Conservation (phyloP, 2,329 filamentous ascomycete species). For the Epichloe coenophiala region DNA sequence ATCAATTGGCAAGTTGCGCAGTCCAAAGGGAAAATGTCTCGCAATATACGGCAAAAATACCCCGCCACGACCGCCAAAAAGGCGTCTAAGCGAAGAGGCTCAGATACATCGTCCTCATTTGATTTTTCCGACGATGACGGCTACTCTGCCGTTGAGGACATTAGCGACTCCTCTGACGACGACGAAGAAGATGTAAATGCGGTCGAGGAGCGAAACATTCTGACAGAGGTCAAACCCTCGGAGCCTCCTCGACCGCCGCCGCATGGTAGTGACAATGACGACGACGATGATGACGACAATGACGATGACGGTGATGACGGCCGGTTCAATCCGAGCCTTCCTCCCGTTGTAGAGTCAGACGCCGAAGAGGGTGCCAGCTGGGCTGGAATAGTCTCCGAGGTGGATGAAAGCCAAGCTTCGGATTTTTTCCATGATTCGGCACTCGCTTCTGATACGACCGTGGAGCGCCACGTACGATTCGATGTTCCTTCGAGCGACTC, state of each 20-base stretch:
- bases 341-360: constrained; percentile 22
- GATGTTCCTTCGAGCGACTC: constrained; percentile 54
- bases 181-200: constrained; percentile 67
- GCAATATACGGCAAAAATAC: constrained; percentile 37
- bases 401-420: constrained; percentile 29
- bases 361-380: constrained; percentile 36
- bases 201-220: constrained; percentile 65
- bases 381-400: constrained; percentile 39
- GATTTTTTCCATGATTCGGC: constrained; percentile 28
- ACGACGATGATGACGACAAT: constrained; percentile 12
- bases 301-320: constrained; percentile 25
- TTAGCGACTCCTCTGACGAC: constrained; percentile 64
- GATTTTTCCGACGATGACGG: constrained; percentile 50
- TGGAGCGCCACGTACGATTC: constrained; percentile 61
- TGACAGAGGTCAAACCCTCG: constrained; percentile 30
- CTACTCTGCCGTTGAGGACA: constrained; percentile 65
- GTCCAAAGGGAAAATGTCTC: constrained; percentile 27
- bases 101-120: constrained; percentile 39
- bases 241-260: constrained; percentile 41
- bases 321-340: constrained; percentile 24
- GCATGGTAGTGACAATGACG: constrained; percentile 7
- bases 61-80: constrained; percentile 28
- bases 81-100: constrained; percentile 32
- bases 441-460: constrained; percentile 25
- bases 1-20: background rate